Conservation (phyloP, 2,329 filamentous ascomycete genomes). For the Cadophora luteo-olivacea region DNA sequence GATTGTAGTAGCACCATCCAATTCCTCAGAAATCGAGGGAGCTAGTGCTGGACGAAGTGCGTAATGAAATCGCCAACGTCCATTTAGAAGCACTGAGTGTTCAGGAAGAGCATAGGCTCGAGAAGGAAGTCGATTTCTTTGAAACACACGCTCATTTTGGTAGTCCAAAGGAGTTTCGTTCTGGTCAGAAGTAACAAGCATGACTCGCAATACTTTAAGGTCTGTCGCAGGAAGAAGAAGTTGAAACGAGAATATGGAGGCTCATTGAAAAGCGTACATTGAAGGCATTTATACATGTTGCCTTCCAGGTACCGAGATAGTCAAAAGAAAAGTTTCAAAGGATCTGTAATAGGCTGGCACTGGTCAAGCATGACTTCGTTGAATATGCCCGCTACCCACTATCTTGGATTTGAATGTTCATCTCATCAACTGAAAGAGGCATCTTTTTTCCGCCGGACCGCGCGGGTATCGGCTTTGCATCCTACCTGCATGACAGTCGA, state of each 20-base stretch:
- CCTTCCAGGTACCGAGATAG: neutral
- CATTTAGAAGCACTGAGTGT: slow-evolving; percentile 58
- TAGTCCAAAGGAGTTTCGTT: slow-evolving; percentile 48
- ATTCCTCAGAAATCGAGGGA: slow-evolving; percentile 45
- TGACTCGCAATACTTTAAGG: slow-evolving; percentile 37
- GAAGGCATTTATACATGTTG: neutral
- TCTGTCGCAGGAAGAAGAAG: neutral
- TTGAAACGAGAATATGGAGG: neutral
- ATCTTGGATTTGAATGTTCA: neutral
- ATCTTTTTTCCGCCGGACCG: neutral
- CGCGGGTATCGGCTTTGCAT: slow-evolving; percentile 5
- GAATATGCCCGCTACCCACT: neutral
- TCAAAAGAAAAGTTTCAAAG: neutral
- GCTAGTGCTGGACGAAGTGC: slow-evolving; percentile 53
- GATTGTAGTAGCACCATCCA: slow-evolving; percentile 46
- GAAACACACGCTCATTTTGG: slow-evolving; percentile 57
- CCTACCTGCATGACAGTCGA: neutral
- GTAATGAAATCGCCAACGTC: slow-evolving; percentile 63
- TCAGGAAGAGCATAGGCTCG: slow-evolving; percentile 60
- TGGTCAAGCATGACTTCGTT: neutral
- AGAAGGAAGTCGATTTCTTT: slow-evolving; percentile 59
- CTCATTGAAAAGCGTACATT: neutral
- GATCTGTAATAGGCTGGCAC: neutral
- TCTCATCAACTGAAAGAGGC: neutral
- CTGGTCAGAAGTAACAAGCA: slow-evolving; percentile 11